A percentile compares a stretch with the other conserved stretches of the same genome.
Conservation (phyloP, 768 basidiomycete species). For the Clitopilus hobsonii region DNA sequence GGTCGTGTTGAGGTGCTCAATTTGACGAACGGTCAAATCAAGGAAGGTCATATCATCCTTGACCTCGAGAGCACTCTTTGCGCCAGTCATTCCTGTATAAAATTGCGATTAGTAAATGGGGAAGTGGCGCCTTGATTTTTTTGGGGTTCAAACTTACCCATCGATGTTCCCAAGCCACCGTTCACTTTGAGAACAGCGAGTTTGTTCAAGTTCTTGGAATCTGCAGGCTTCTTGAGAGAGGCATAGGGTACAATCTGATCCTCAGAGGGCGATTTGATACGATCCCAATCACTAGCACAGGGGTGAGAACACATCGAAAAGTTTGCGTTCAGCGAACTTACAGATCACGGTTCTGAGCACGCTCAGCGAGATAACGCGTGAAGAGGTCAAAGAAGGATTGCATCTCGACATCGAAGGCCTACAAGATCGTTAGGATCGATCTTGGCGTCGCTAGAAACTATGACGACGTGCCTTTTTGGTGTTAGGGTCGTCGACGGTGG, state of each 20-base stretch:
- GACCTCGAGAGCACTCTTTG: constrained; percentile 93
- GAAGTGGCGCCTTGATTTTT: background rate
- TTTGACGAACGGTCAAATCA: constrained; percentile 89
- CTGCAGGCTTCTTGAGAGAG: constrained; percentile 52
- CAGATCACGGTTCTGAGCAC: constrained; percentile 85
- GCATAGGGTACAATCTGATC: constrained; percentile 87
- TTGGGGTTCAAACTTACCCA: constrained; percentile 47
- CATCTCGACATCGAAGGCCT: constrained; percentile 96
- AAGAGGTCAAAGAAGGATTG: constrained; percentile 94
- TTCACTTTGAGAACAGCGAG: constrained; percentile 95
- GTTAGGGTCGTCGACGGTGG: constrained; percentile 71
- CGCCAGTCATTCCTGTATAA: constrained; percentile 69
- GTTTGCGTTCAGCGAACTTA: constrained; percentile 30
- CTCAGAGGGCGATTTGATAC: constrained; percentile 79
- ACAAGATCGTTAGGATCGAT: constrained; percentile 15
- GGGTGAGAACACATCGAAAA: constrained; percentile 2
- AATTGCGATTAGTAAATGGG: constrained; percentile 9
- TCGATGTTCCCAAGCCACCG: constrained; percentile 88
- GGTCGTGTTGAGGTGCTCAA: constrained; percentile 90
- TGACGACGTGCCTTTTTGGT: constrained; percentile 69
- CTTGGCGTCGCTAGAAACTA: constrained; percentile 3
- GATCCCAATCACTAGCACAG: constrained; percentile 72
- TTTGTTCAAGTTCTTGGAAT: constrained; percentile 76
- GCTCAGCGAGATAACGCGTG: constrained; percentile 89
- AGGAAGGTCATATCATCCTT: constrained; percentile 98